These are phyloP conservation scores for Selaginella moellendorffii DNA, from an alignment of 75 land plant species.

Conservation along the genomic window DNA sequence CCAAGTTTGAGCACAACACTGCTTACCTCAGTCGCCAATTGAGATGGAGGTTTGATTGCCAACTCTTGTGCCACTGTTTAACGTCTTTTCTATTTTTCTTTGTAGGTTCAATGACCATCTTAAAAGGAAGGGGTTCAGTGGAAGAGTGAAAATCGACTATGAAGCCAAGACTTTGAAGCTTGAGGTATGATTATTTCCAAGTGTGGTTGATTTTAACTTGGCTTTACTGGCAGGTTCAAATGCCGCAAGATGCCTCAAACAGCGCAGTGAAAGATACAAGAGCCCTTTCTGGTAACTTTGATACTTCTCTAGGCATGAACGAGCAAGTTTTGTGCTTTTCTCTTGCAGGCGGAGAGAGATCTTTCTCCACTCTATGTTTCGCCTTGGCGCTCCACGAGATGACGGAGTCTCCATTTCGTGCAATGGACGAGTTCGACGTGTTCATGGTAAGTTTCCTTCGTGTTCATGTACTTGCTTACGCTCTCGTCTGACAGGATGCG, in stretches of 20 bases:
- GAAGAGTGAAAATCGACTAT: constrained; percentile 52
- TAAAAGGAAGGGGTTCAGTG: constrained; percentile 76
- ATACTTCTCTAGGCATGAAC: too few relatives aligned
- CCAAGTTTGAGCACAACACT: not conserved
- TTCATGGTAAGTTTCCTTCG: constrained; percentile 55
- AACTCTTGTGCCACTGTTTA: too few relatives aligned
- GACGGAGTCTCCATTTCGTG: constrained; percentile 98
- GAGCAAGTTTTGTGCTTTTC: too few relatives aligned
- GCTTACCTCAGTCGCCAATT: not conserved
- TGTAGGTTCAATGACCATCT: constrained; percentile 77
- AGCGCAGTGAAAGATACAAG: constrained; percentile 69
- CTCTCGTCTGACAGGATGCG: constrained; percentile 45
- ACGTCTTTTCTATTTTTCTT: too few relatives aligned
- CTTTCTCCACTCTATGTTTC: constrained; percentile 89
- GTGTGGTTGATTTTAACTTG: not conserved
- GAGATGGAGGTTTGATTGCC: too few relatives aligned
- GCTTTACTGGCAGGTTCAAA: constrained; percentile 41
- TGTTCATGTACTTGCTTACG: not conserved
- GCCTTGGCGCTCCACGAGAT: constrained; percentile 87
- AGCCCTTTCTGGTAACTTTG: constrained; percentile 86
- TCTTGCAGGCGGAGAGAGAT: constrained; percentile 90
- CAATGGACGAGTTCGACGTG: constrained; percentile 99
- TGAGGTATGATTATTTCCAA: constrained; percentile 15
- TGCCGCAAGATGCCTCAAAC: constrained; percentile 93
- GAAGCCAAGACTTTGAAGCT: constrained; percentile 31